These are phyloP conservation scores for Verticillium dahliae DNA, from an alignment of 2,329 filamentous ascomycete species.

Conservation along the genomic window DNA sequence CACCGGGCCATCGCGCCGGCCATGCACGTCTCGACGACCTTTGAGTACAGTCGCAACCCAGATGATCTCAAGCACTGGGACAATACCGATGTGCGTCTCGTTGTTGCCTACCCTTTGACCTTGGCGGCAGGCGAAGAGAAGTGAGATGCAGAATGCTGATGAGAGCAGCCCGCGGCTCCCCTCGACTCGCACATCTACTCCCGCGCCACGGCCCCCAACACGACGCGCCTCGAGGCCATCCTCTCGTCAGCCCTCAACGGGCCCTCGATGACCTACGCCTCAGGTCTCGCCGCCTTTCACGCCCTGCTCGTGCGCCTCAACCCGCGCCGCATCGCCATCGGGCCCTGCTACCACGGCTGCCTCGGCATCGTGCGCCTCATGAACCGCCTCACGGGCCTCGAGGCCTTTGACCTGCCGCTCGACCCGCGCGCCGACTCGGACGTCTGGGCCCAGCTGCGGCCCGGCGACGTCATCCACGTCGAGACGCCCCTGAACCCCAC, in stretches of 20 bases:
- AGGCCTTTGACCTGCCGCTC: slow-evolving; percentile 66
- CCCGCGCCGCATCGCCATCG: slow-evolving; percentile 76
- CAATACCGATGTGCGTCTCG: slow-evolving; percentile 48
- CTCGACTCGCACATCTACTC: slow-evolving; percentile 75
- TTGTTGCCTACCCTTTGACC: too few relatives aligned
- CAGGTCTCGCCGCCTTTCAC: slow-evolving; percentile 83
- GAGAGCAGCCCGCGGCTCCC: slow-evolving; percentile 37
- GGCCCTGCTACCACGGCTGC: slow-evolving; percentile 86
- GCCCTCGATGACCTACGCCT: slow-evolving; percentile 70
- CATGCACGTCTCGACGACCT: slow-evolving; percentile 87
- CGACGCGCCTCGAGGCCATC: slow-evolving; percentile 77
- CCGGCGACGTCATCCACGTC: slow-evolving; percentile 81
- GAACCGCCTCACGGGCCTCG: slow-evolving; percentile 66
- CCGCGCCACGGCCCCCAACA: slow-evolving; percentile 70
- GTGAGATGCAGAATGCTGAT: slow-evolving; percentile 8
- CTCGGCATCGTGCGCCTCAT: slow-evolving; percentile 76
- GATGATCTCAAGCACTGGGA: slow-evolving; percentile 48
- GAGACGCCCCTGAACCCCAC: slow-evolving; percentile 93
- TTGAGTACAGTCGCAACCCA: slow-evolving; percentile 70
- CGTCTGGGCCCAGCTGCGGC: slow-evolving; percentile 52
- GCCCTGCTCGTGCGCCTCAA: slow-evolving; percentile 79
- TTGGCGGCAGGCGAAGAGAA: not conserved
- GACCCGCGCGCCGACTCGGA: slow-evolving; percentile 28
- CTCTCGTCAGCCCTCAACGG: slow-evolving; percentile 67
- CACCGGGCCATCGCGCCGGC: slow-evolving; percentile 80